Evolutionary conservation across 1,139 yeast genomes (phyloP).

Genomic region (Magnusiomyces suaveolens): DNA sequence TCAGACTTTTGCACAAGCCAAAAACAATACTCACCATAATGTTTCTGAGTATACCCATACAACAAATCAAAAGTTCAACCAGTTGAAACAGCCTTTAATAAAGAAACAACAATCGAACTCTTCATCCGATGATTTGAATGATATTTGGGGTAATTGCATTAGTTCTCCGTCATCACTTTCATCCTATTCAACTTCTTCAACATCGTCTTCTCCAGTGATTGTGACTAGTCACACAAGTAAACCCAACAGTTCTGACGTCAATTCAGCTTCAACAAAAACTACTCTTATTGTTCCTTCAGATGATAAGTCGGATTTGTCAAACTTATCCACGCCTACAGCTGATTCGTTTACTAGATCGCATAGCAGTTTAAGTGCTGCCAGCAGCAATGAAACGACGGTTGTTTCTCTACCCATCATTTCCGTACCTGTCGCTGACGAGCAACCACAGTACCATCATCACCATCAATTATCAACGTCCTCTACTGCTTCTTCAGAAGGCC

Average conservation of each 20-base stretch:
- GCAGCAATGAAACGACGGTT: not conserved
- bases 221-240: not conserved
- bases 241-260: not conserved
- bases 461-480: not conserved
- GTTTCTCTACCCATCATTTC: not conserved
- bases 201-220: not conserved
- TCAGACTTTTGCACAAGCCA: not conserved
- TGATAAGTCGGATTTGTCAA: not conserved
- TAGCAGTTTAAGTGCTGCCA: not conserved
- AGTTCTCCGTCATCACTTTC: not conserved
- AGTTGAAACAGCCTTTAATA: not conserved
- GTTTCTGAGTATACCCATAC: no score
- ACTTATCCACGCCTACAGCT: not conserved
- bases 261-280: not conserved
- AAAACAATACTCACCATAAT: not conserved
- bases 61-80: no score
- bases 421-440: not conserved
- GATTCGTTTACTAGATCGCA: not conserved
- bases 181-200: not conserved
- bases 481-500: no score
- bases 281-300: not conserved
- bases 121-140: not conserved
- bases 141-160: not conserved
- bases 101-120: not conserved
- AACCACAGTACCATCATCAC: not conserved